These are phyloP conservation scores for Komagataella populi DNA, from an alignment of 805 yeast species.

Conservation along the genomic window DNA sequence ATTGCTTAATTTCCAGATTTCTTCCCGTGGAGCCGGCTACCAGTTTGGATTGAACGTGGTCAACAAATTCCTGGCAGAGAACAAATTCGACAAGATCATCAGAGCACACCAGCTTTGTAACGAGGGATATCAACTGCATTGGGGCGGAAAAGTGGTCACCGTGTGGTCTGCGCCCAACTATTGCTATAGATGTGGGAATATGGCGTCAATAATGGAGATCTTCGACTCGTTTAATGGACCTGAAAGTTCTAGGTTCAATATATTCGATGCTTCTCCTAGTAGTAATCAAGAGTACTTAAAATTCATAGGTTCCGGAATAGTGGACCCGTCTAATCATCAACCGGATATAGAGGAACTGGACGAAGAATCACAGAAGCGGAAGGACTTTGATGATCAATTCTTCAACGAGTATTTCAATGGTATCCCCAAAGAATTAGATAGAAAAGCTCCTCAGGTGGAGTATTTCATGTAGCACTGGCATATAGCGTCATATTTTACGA, in stretches of 20 bases:
- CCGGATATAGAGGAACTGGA: constrained; percentile 4
- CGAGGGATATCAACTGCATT: constrained; percentile 87
- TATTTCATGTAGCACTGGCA: constrained; percentile 19
- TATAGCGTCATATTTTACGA: constrained; percentile 18
- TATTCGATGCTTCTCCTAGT: constrained; percentile 95
- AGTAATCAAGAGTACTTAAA: constrained; percentile 45
- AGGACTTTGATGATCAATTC: not conserved
- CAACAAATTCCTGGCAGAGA: constrained; percentile 67
- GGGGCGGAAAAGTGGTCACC: constrained; percentile 83
- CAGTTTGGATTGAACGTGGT: constrained; percentile 90
- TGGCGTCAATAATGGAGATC: constrained; percentile 93
- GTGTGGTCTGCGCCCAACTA: constrained; percentile 99
- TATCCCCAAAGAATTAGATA: constrained; percentile 2
- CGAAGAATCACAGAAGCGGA: constrained; percentile 2
- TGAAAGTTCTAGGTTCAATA: constrained; percentile 59
- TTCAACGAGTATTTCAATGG: constrained; percentile 1
- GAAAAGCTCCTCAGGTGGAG: constrained; percentile 25
- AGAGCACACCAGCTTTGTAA: constrained; percentile 96
- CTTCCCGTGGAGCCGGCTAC: constrained; percentile 97
- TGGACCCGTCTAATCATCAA: not conserved
- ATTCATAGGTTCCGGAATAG: constrained; percentile 17
- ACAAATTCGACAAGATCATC: constrained; percentile 66
- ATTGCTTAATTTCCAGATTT: constrained; percentile 62
- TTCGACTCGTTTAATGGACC: constrained; percentile 42
- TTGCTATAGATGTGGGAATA: constrained; percentile 93